phyloP scores from a whole-genome alignment of 345 rosid species.

The Aurinia saxatilis region DNA sequence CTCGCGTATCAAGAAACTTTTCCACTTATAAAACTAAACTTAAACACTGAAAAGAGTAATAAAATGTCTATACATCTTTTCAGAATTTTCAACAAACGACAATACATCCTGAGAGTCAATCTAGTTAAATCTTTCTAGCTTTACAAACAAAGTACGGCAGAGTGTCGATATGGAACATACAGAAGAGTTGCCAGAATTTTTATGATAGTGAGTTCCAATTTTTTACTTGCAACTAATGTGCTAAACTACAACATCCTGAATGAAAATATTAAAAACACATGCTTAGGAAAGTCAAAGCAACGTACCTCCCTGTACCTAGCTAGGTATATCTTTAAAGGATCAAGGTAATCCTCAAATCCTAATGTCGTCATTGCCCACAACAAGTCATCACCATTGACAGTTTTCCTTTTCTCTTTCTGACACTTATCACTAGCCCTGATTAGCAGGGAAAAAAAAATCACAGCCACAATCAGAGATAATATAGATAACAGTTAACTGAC shows the following conservation, averaged over 20 bases:
- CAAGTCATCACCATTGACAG: conserved; percentile 72
- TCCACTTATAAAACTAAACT: not conserved
- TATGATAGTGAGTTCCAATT: not conserved
- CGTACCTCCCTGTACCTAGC: conserved; percentile 57
- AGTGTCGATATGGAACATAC: not conserved
- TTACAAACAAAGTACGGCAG: too few relatives aligned
- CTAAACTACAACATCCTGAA: not conserved
- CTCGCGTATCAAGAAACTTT: not conserved
- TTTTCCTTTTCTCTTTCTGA: conserved; percentile 68
- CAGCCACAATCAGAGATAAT: not conserved
- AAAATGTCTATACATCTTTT: not conserved
- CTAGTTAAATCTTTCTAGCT: not conserved
- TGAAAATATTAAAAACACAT: not conserved
- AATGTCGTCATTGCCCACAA: conserved; percentile 78
- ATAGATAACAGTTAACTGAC: not conserved
- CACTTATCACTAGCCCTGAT: conserved; percentile 70
- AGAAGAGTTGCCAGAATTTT: not conserved
- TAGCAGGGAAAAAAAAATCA: not conserved
- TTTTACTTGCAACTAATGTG: too few relatives aligned
- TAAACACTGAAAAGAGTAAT: not conserved
- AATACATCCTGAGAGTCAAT: not conserved
- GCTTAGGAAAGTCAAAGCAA: not conserved
- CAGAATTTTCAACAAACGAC: not conserved
- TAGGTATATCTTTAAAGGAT: conserved; percentile 54
- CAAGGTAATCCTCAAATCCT: conserved; percentile 69